phyloP scores from a whole-genome alignment of 768 basidiomycete species.

The Calocera viscosa region DNA sequence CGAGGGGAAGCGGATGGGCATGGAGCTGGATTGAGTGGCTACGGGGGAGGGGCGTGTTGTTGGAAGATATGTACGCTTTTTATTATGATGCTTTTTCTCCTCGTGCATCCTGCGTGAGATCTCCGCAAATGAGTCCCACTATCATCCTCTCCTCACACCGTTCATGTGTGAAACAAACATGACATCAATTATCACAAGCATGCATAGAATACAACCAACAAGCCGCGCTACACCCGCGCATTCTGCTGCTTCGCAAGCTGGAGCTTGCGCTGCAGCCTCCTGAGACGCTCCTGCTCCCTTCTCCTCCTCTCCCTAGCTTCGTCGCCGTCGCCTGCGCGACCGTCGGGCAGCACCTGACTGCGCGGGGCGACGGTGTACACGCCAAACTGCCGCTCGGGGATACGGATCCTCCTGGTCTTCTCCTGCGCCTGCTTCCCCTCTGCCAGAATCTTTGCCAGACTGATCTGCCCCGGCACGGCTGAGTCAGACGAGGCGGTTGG shows the following conservation, averaged over 20 bases:
- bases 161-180: background rate
- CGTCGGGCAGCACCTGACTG: slow-evolving; percentile 7
- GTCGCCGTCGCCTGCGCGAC: slow-evolving; percentile 8
- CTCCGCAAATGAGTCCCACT: too few relatives aligned
- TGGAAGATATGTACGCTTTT: background rate
- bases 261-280: slow-evolving; percentile 11
- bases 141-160: too few relatives aligned
- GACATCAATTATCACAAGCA: background rate
- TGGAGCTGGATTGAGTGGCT: slow-evolving; percentile 34
- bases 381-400: slow-evolving; percentile 62
- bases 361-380: slow-evolving; percentile 71
- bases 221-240: background rate
- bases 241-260: slow-evolving; percentile 7
- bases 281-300: slow-evolving; percentile 13
- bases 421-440: background rate
- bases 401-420: slow-evolving; percentile 45
- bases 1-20: slow-evolving; percentile 79
- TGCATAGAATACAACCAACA: background rate
- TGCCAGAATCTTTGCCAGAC: background rate
- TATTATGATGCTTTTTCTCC: slow-evolving; percentile 1
- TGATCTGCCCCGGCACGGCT: slow-evolving; percentile 47
- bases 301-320: slow-evolving; percentile 15
- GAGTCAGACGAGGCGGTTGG: slow-evolving; percentile 51
- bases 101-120: background rate
- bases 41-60: background rate